phyloP scores from a whole-genome alignment of 257 asterid species.

The Nicotiana sylvestris region DNA sequence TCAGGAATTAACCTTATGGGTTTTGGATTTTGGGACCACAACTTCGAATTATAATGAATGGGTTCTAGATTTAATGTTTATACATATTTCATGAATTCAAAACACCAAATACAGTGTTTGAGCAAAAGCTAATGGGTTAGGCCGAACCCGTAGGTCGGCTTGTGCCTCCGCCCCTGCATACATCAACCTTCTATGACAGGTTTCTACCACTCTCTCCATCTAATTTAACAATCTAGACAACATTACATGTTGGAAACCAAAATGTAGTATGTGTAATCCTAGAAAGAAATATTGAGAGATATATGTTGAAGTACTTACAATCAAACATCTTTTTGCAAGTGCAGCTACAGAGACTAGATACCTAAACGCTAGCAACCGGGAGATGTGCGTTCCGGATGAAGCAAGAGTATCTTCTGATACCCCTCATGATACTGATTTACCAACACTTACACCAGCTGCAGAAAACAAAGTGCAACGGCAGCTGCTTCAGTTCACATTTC shows the following conservation, averaged over 20 bases:
- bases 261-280: not conserved
- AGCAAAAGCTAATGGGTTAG: no score
- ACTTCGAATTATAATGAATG: no score
- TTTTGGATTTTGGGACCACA: no score
- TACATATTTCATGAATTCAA: no score
- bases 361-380: slow-evolving; percentile 79
- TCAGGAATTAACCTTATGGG: no score
- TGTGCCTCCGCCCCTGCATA: no score
- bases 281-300: not conserved
- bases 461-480: slow-evolving; percentile 46
- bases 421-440: slow-evolving; percentile 30
- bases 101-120: no score
- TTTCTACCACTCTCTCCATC: not conserved
- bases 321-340: slow-evolving; percentile 8
- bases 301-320: not conserved
- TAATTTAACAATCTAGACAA: not conserved
- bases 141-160: no score
- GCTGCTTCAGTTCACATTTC: slow-evolving; percentile 71
- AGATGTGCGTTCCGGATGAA: slow-evolving; percentile 77
- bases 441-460: slow-evolving; percentile 2
- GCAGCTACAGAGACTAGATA: slow-evolving; percentile 76
- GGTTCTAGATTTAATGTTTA: no score
- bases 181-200: not conserved
- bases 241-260: not conserved
- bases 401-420: slow-evolving; percentile 47